Base-by-base conservation (phyloP, 2,329 filamentous ascomycete genomes). In the Kalmusia sp. region DNA sequence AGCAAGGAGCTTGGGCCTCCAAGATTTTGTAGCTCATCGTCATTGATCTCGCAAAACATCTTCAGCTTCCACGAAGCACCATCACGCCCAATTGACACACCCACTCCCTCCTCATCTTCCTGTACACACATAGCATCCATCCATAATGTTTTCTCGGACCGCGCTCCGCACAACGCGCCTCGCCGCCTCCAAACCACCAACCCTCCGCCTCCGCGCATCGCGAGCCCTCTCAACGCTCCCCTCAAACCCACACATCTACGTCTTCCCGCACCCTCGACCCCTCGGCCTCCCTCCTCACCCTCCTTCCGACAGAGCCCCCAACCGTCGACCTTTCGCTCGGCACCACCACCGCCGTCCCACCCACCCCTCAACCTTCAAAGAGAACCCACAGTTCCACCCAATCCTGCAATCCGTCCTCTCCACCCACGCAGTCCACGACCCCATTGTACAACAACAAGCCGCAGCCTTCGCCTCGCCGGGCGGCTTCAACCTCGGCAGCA, bases 381-480 rank as follows among this genome's bases (percentile, higher is more conserved):
- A 84, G 59, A 88, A 87, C 65, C 78, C 76, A 1, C 70, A 76
- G 3, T 87, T 88, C 68, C 72, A 86, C 17, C 65, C 74, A 9
- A 81, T 85, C 45, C 72, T 88, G 1, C 82, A 86, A 60, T 78
- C 80, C 3, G 81, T 86, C 6, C 74, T 87, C 50, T 71, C 77
- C 24, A 71, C 81, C 30, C 71, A 86, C 65, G 85, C 84, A 1
- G 74, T 77, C 17, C 67, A 80, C 45, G 85, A 88, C 55, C 83
- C 84, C 0, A 77, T 80, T 17, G 80, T 86, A 9, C 76, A 82
- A 55, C 80, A 81, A 2, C 83, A 87, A 70, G 85, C 85, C 3
- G 77, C 82, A 33, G 82, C 84, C 48, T 87, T 85, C 76, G 80
- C 81, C 4, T 86, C 84, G 2, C 81, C 82, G 2, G 79, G 82